Evolutionary conservation across 768 basidiomycete species (phyloP), one percentile per base, ranked within the genome.

Genomic region (Leccinum disarticulatum): DNA sequence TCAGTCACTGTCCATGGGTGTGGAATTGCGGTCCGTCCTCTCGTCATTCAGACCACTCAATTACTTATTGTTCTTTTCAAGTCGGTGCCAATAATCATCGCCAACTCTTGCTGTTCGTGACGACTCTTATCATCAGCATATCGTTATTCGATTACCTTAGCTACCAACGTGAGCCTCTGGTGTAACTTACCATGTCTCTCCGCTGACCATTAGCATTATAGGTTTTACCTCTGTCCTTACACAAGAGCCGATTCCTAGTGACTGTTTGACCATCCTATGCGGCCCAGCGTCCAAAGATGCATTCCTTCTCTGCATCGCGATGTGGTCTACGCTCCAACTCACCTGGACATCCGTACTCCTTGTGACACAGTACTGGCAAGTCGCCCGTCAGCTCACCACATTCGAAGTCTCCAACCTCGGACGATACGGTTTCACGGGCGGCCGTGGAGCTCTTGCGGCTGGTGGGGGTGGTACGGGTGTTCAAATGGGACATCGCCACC

Each of bases 1-100:
- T 30, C 51, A 96, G 95, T 67, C 95, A 99, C 67, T 98, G 97
- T 66, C 97, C 96, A 2, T 99, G 97, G 97, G 88, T 98, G 15
- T 99, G 95, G 95, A 98, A 98, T 75, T 98, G 96, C 72, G 87
- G 93, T 93, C 70, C 28, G 89, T 74, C 33, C 10, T 54, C 43
- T 59, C 35, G 36, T 61, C 8, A n/a, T 14, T n/a, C 27, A 17
- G n/a, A 48, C 41, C 19, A 33, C 35, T 14, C 49, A 10, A 22
- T 19, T 8, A 46, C 46, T 60, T 14, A 70, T 22, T 36, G 25
- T 57, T 69, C 56, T 53, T 9, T 30, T 15, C 27, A 58, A 93
- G 94, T 98, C 54, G 97, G 97, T 22, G 80, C 85, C 43, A 88
- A 91, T 65, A 99, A 98, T 68, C 97, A 98, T 67, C 89, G 96